Evolutionary conservation across 2,329 filamentous ascomycete genomes (phyloP).

Genomic region (Colletotrichum neosansevieriae): DNA sequence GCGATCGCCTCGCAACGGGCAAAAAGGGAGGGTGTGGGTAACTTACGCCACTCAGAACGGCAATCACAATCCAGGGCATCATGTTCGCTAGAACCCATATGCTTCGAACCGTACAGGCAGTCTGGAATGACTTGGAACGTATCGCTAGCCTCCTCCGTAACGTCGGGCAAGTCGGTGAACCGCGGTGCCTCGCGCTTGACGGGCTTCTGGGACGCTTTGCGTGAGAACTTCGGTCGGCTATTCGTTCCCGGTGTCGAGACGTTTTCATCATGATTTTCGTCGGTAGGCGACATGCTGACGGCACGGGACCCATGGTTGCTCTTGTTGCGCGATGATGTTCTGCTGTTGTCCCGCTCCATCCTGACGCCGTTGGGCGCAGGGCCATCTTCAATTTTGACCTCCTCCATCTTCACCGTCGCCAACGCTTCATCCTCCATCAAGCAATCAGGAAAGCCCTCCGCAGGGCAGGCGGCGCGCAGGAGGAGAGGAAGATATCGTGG

Average conservation of each 20-base stretch:
- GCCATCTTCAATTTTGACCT: slow-evolving; percentile 58
- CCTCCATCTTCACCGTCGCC: slow-evolving; percentile 56
- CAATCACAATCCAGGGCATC: slow-evolving; percentile 95
- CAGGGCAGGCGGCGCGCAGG: slow-evolving; percentile 30
- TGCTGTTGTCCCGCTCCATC: slow-evolving; percentile 56
- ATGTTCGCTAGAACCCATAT: slow-evolving; percentile 90
- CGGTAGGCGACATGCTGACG: slow-evolving; percentile 59
- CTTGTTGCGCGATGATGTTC: slow-evolving; percentile 51
- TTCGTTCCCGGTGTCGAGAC: slow-evolving; percentile 60
- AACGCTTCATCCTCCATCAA: slow-evolving; percentile 58
- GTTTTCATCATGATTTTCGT: slow-evolving; percentile 61
- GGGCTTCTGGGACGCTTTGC: slow-evolving; percentile 48
- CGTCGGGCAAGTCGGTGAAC: slow-evolving; percentile 81
- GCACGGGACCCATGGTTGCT: slow-evolving; percentile 55
- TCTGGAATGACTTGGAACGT: slow-evolving; percentile 85
- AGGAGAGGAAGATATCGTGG: slow-evolving; percentile 23
- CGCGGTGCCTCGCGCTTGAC: slow-evolving; percentile 72
- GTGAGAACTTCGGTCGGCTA: slow-evolving; percentile 70
- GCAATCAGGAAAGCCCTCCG: slow-evolving; percentile 24
- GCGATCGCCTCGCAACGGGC: slow-evolving; percentile 37
- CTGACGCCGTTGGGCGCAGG: slow-evolving; percentile 49
- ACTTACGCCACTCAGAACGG: slow-evolving; percentile 92
- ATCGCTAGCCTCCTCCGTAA: slow-evolving; percentile 78
- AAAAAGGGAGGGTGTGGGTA: slow-evolving; percentile 33
- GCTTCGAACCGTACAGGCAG: slow-evolving; percentile 92